A percentile compares a stretch with the other conserved stretches of the same genome.
These are phyloP conservation scores for Sinapis alba DNA, from an alignment of 441 rosid genomes.

Conservation along the genomic window DNA sequence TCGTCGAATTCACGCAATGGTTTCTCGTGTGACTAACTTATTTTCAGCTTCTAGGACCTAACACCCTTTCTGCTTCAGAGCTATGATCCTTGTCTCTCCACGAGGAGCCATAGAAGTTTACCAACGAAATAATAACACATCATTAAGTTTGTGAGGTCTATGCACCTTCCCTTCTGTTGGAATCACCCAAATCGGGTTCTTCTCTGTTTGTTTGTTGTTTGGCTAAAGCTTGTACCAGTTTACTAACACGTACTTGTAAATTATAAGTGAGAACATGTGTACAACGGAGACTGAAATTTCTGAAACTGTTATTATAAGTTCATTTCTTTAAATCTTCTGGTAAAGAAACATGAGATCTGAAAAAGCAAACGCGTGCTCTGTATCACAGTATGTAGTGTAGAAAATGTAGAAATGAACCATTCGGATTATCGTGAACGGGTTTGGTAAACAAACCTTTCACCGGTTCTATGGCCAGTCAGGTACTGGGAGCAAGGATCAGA, in stretches of 20 bases:
- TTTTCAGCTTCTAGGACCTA: slow-evolving; percentile 27
- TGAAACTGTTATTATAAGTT: slow-evolving; percentile 5
- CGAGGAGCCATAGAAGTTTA: slow-evolving; percentile 19
- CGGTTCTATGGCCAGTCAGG: neutral
- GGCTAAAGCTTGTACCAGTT: neutral
- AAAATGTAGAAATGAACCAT: neutral
- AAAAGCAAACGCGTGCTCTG: neutral
- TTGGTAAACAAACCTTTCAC: neutral
- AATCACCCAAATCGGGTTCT: slow-evolving; percentile 18
- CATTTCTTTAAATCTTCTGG: neutral
- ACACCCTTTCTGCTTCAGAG: slow-evolving; percentile 12
- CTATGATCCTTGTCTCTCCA: slow-evolving; percentile 16
- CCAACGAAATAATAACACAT: slow-evolving; percentile 24
- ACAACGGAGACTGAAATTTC: neutral
- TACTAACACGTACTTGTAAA: slow-evolving; percentile 9
- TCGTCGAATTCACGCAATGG: slow-evolving; percentile 25
- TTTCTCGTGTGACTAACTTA: slow-evolving; percentile 30
- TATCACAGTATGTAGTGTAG: neutral
- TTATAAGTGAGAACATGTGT: slow-evolving; percentile 12
- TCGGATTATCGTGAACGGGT: neutral
- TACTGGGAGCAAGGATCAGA: neutral
- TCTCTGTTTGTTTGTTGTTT: slow-evolving; percentile 27
- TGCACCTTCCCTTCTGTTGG: neutral
- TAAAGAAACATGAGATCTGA: neutral
- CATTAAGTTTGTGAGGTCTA: slow-evolving; percentile 22